Conservation (phyloP, 2,329 filamentous ascomycete species). For the Thermomyces lanuginosus region DNA sequence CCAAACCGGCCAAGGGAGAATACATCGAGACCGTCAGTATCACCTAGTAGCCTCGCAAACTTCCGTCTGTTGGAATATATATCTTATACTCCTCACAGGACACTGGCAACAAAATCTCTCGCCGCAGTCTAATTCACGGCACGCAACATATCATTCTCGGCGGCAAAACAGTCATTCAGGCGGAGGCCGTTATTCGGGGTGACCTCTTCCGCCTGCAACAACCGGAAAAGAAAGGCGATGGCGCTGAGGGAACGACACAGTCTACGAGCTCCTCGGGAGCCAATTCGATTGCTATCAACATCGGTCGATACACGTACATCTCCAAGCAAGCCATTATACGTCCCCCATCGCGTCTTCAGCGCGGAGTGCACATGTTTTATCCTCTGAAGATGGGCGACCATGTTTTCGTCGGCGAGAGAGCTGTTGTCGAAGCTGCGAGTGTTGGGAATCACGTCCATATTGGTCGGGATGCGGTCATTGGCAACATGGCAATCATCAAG, state of each 20-base stretch:
- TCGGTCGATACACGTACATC: slow-evolving; percentile 84
- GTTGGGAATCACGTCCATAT: slow-evolving; percentile 79
- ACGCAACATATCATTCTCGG: slow-evolving; percentile 97
- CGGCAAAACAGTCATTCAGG: slow-evolving; percentile 89
- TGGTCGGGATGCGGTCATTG: slow-evolving; percentile 58
- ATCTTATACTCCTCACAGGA: no score
- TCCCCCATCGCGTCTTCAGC: slow-evolving; percentile 67
- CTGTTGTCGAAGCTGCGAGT: slow-evolving; percentile 65
- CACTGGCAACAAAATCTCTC: slow-evolving; percentile 95
- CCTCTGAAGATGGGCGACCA: slow-evolving; percentile 83
- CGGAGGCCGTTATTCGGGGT: slow-evolving; percentile 83
- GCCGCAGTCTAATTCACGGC: slow-evolving; percentile 77
- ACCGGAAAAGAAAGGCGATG: no score
- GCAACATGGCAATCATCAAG: slow-evolving; percentile 80
- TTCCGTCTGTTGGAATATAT: no score
- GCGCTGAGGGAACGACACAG: no score
- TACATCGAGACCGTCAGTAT: slow-evolving; percentile 90
- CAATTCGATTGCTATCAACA: slow-evolving; percentile 47
- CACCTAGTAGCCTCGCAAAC: no score
- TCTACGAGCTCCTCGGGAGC: no score
- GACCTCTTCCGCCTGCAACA: slow-evolving; percentile 53
- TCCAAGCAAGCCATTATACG: slow-evolving; percentile 61
- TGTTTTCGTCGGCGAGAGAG: slow-evolving; percentile 65
- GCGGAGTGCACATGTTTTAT: slow-evolving; percentile 41
- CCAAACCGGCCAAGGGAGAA: slow-evolving; percentile 67